Evolutionary conservation across 2,329 filamentous ascomycete species (phyloP), one percentile per base, ranked within the genome.

Genomic region (Pseudocercospora musae): DNA sequence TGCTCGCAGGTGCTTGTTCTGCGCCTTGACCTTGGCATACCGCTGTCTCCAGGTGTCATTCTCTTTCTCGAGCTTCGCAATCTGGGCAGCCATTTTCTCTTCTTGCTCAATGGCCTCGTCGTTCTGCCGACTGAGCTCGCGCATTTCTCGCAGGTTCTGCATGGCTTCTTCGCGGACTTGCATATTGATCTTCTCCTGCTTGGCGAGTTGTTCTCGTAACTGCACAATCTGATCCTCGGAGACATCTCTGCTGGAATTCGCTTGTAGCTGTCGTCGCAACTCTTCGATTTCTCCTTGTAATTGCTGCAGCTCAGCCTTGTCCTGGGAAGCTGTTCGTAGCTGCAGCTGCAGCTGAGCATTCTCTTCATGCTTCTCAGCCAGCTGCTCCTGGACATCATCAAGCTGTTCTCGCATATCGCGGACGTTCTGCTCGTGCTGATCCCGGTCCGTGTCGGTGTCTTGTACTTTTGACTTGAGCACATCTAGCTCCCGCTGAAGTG

Each of bases 21-120:
- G 93, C 2, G 94, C 91, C 79, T 96, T 97, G 40, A 91, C 85
- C 68, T 89, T 89, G 25, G 92, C 89, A 73, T 97, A 98, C 50
- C 93, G 89, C 69, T 89, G 87, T 73, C 92, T 92, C 95, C 95
- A 99, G 56, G 93, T 88, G 59, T 89, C 89, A 52, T 96, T 87
- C 73, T 98, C 92, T 21, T 86, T 82, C 76, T 97, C 91, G 5
- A 99, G 83, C 59, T 85, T 82, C 60, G 90, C 84, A 31, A 97
- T 88, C 50, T 89, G 89, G 66, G 84, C 85, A 59, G 90, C 87
- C 66, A 98, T 82, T 69, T 88, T 86, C 57, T 92, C 87, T 75
- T 98, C 93, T 68, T 88, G 89, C 68, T 96, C 92, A 75, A 91
- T 89, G 6, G 89, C 88, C 10, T 88, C 84, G 66, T 87, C 87